A percentile compares a stretch with the other conserved stretches of the same genome.
These are phyloP conservation scores for Carex cristatella DNA, from an alignment of 176 grass and related monocot species.

Conservation along the genomic window DNA sequence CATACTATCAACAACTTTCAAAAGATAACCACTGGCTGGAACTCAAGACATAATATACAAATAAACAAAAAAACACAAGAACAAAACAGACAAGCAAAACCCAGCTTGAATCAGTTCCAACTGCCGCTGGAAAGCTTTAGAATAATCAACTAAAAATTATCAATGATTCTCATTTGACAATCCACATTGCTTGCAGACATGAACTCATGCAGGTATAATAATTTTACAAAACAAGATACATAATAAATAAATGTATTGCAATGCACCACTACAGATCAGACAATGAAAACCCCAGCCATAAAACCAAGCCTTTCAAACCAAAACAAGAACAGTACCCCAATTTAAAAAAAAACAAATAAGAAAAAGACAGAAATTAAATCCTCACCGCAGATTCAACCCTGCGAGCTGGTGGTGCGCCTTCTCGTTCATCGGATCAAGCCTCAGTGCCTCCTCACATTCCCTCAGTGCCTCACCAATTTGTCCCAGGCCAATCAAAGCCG, in stretches of 20 bases:
- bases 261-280: constrained; percentile 30
- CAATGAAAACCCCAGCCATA: neutral
- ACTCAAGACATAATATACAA: neutral
- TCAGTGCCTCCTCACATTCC: constrained; percentile 69
- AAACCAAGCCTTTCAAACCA: constrained; percentile 17
- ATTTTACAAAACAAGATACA: neutral
- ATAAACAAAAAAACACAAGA: neutral
- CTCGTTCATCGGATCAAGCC: constrained; percentile 61
- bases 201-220: neutral
- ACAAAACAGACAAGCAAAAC: neutral
- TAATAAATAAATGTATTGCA: neutral
- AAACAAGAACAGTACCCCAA: constrained; percentile 25
- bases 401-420: constrained; percentile 58
- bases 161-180: neutral
- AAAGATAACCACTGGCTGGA: neutral
- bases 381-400: constrained; percentile 67
- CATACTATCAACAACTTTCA: neutral
- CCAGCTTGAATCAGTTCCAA: neutral
- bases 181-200: neutral
- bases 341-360: constrained; percentile 23
- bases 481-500: constrained; percentile 66
- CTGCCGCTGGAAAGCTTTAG: neutral
- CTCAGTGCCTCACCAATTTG: constrained; percentile 53
- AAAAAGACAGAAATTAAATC: constrained; percentile 13
- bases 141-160: neutral